Conservation (phyloP, 2,329 filamentous ascomycete species). For the Mollisiaceae sp. region DNA sequence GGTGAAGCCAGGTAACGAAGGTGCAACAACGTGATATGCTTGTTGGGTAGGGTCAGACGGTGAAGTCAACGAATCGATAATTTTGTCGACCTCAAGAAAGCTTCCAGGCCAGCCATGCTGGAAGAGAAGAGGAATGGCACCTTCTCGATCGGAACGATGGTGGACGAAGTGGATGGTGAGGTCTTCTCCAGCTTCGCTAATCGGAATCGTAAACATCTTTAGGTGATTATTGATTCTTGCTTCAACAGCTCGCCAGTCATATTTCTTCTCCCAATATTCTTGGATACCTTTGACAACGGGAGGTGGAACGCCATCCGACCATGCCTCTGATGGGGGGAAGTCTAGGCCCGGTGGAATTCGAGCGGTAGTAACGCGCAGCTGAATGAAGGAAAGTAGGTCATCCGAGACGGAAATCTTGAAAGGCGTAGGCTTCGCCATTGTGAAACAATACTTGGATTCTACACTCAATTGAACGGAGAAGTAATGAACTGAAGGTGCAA, state of each 20-base stretch:
- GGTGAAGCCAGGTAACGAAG: conserved; percentile 45
- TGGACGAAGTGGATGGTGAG: conserved; percentile 70
- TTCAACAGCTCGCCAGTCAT: conserved; percentile 40
- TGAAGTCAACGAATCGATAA: conserved; percentile 44
- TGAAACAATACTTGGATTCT: background rate
- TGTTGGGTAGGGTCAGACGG: conserved; percentile 38
- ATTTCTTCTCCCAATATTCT: conserved; percentile 40
- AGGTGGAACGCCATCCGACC: conserved; percentile 31
- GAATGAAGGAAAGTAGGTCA: conserved; percentile 35
- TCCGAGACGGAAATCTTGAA: conserved; percentile 38
- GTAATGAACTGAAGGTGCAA: background rate
- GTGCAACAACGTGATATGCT: conserved; percentile 56
- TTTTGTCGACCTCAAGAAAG: conserved; percentile 61
- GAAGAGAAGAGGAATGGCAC: conserved; percentile 50
- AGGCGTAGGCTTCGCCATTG: conserved; percentile 30
- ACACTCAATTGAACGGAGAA: background rate
- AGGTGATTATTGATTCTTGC: conserved; percentile 38
- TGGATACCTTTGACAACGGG: conserved; percentile 25
- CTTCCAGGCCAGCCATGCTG: conserved; percentile 65
- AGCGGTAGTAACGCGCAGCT: conserved; percentile 34
- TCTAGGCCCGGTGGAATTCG: conserved; percentile 32
- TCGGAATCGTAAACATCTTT: conserved; percentile 39
- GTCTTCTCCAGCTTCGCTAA: conserved; percentile 39
- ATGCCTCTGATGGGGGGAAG: conserved; percentile 27
- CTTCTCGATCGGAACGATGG: conserved; percentile 54